A percentile compares a stretch with the other conserved stretches of the same genome.
phyloP scores from a whole-genome alignment of 2,329 filamentous ascomycete genomes.

The Nakataea oryzae region DNA sequence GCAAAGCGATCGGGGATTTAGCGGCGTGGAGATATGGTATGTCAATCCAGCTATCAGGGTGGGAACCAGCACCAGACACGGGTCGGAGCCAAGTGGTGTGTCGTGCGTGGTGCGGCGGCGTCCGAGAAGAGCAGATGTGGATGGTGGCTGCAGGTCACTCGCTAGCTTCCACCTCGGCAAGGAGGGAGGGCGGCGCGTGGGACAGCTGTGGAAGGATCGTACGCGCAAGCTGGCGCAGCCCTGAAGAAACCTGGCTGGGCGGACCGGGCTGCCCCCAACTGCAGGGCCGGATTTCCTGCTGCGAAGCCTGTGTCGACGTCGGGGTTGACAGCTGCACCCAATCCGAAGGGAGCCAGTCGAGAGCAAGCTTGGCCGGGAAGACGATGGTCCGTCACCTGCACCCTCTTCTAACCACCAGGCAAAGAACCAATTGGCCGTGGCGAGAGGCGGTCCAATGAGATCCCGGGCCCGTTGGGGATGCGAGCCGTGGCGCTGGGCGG shows the following conservation, averaged over 20 bases:
- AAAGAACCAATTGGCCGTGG: not conserved
- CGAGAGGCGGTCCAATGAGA: not conserved
- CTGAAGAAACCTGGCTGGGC: not conserved
- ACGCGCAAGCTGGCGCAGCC: not conserved
- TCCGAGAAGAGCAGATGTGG: not conserved
- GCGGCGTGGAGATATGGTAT: not conserved
- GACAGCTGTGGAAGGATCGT: not conserved
- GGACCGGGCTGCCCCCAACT: not conserved
- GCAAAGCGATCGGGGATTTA: not conserved
- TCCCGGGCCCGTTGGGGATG: not conserved
- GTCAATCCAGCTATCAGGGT: not conserved
- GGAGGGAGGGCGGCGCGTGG: not conserved
- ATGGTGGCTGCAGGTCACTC: not conserved
- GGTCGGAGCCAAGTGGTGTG: not conserved
- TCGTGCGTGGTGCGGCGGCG: not conserved
- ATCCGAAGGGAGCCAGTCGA: not conserved
- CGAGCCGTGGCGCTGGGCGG: too few relatives aligned
- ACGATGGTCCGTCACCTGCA: constrained; percentile 1
- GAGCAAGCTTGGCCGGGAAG: not conserved
- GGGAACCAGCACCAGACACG: not conserved
- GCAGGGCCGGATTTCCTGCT: not conserved
- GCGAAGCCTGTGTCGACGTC: not conserved
- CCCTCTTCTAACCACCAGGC: not conserved
- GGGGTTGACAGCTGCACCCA: not conserved
- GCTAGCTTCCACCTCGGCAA: not conserved